Evolutionary conservation across 202 grass and related monocot species (phyloP).

Genomic region (Carex arenaria): DNA sequence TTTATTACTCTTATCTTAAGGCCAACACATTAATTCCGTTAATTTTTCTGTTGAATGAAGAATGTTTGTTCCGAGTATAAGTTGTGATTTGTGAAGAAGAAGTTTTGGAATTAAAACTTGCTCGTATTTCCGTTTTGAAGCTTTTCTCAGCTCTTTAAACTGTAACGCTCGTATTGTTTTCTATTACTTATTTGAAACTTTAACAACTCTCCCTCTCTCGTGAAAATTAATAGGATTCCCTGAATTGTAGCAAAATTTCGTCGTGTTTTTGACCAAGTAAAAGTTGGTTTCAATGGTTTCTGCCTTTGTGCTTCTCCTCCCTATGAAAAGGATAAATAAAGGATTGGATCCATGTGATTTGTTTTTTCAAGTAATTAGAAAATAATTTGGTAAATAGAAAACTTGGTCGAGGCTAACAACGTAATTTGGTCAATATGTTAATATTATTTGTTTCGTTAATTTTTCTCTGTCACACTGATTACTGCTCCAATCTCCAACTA

Average conservation of each 20-base stretch:
- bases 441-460: background rate
- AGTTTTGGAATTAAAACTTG: background rate
- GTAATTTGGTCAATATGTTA: conserved; percentile 6
- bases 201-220: background rate
- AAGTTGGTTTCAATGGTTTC: background rate
- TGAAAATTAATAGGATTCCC: background rate
- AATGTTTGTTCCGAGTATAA: background rate
- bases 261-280: background rate
- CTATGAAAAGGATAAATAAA: background rate
- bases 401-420: too few relatives aligned
- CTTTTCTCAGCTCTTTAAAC: background rate
- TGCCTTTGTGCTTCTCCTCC: background rate
- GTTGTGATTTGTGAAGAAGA: background rate
- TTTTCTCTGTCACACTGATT: conserved; percentile 2
- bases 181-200: background rate
- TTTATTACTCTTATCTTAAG: background rate
- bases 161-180: background rate
- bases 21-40: background rate
- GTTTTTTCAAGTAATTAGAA: background rate
- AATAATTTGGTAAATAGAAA: background rate
- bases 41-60: background rate
- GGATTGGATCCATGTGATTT: background rate
- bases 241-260: background rate
- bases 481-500: conserved; percentile 20
- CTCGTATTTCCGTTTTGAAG: background rate